These are phyloP conservation scores for Coniella lustricola DNA, from an alignment of 2,329 filamentous ascomycete species.

Conservation along the genomic window DNA sequence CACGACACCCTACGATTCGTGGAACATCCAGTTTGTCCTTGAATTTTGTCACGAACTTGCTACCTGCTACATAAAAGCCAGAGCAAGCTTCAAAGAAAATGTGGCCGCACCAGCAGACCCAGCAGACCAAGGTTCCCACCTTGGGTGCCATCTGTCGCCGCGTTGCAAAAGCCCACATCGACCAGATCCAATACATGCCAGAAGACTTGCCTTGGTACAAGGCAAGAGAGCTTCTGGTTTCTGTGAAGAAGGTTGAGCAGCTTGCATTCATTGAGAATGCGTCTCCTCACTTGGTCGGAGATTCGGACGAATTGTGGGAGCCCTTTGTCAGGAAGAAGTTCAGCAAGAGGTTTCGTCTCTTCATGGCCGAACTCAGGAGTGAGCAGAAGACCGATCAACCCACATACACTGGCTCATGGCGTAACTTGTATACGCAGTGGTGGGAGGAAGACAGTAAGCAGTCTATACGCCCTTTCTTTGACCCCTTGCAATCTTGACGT, in stretches of 20 bases:
- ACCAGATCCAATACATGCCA: not conserved
- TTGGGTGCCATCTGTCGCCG: not conserved
- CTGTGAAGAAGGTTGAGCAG: constrained; percentile 66
- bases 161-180: not conserved
- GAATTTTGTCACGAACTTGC: too few relatives aligned
- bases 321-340: constrained; percentile 75
- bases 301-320: constrained; percentile 64
- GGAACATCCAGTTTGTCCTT: too few relatives aligned
- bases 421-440: constrained; percentile 23
- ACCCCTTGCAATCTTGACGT: not conserved
- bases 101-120: not conserved
- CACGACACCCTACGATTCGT: too few relatives aligned
- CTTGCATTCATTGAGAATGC: constrained; percentile 67
- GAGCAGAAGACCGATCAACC: constrained; percentile 57
- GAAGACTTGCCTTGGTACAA: constrained; percentile 41
- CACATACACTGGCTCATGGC: constrained; percentile 54
- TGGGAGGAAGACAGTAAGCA: constrained; percentile 17
- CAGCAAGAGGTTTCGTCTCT: constrained; percentile 49
- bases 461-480: not conserved
- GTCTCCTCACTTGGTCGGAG: constrained; percentile 68
- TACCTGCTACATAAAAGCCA: not conserved
- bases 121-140: not conserved
- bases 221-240: constrained; percentile 60
- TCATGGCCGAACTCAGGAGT: constrained; percentile 29
- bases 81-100: not conserved